Evolutionary conservation across 441 rosid species (phyloP).

Genomic region (Corymbia calophylla): DNA sequence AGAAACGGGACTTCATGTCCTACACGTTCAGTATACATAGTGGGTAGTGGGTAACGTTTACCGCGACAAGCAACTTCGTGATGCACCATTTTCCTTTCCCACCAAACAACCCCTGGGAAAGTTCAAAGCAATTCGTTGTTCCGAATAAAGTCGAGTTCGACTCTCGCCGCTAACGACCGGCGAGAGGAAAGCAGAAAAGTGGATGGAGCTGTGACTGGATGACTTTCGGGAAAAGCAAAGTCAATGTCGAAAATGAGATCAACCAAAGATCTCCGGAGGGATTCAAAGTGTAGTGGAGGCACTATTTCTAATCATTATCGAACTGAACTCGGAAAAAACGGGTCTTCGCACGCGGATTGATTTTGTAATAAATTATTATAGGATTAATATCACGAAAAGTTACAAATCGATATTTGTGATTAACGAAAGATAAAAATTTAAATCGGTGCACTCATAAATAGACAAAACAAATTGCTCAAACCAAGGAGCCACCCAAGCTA

Average conservation of each 20-base stretch:
- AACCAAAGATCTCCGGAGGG: neutral
- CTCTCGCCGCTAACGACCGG: neutral
- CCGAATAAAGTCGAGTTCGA: neutral
- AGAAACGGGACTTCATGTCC: no score
- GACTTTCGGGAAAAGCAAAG: neutral
- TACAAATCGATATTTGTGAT: fast-evolving
- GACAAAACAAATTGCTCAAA: no score
- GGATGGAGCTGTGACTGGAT: neutral
- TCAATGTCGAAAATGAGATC: neutral
- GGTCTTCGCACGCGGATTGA: neutral
- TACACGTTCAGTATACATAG: no score
- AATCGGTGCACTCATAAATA: fast-evolving
- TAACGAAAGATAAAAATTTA: fast-evolving
- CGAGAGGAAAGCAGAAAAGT: neutral
- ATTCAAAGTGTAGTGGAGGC: neutral
- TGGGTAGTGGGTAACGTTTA: no score
- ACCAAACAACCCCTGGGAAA: neutral
- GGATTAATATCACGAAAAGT: no score
- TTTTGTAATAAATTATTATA: neutral
- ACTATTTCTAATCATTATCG: neutral
- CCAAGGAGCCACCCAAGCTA: no score
- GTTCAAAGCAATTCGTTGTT: neutral
- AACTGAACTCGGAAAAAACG: neutral
- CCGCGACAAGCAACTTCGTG: fast-evolving
- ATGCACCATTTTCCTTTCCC: neutral